Conservation (phyloP, 2,329 filamentous ascomycete genomes). For the Cladosporium sp. region DNA sequence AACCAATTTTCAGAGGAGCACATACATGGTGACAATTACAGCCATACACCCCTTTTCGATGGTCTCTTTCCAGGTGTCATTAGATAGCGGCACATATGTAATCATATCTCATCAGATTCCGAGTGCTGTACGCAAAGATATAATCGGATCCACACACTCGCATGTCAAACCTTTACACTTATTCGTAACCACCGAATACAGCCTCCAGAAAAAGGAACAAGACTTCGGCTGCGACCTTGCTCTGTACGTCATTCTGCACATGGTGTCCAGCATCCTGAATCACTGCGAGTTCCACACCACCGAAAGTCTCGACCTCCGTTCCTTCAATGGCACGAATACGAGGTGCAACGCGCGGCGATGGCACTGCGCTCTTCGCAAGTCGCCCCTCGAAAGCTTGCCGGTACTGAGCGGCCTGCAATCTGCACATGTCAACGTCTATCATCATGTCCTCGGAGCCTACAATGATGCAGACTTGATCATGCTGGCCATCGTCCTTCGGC, state of each 20-base stretch:
- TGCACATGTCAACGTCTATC: conserved; percentile 44
- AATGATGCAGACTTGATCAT: conserved; percentile 44
- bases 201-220: conserved; percentile 14
- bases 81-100: background rate
- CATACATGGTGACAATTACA: background rate
- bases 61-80: background rate
- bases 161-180: background rate
- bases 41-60: background rate
- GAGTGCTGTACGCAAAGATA: background rate
- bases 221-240: conserved; percentile 48
- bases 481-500: conserved; percentile 27
- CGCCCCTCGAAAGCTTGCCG: conserved; percentile 36
- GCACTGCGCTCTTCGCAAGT: background rate
- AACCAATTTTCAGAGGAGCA: background rate
- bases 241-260: conserved; percentile 55
- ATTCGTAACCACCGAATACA: background rate
- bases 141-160: background rate
- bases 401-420: conserved; percentile 45
- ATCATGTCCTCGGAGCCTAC: conserved; percentile 47
- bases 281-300: conserved; percentile 46
- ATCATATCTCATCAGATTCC: background rate
- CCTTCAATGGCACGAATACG: background rate
- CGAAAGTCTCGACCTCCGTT: conserved; percentile 18
- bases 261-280: conserved; percentile 55
- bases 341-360: background rate